These are phyloP conservation scores for Puya raimondii DNA, from an alignment of 176 grass and related monocot genomes.

Conservation along the genomic window DNA sequence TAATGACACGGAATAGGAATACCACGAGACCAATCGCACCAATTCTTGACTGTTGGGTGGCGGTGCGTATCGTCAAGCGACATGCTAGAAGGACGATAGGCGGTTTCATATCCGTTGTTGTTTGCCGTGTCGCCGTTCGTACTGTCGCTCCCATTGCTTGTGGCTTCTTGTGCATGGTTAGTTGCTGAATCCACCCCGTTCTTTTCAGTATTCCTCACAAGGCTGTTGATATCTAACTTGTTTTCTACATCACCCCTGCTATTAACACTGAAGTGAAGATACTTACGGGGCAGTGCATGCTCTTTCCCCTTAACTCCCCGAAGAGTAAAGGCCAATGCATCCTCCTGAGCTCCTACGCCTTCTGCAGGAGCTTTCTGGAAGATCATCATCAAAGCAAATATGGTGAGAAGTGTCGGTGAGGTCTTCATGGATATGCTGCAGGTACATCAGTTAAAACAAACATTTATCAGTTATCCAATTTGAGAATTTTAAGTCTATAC, in stretches of 20 bases:
- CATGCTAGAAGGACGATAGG: not conserved
- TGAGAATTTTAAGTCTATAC: not conserved
- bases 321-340: not conserved
- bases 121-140: slow-evolving; percentile 1
- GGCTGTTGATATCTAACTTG: not conserved
- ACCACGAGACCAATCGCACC: slow-evolving; percentile 8
- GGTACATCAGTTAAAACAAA: not conserved
- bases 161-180: not conserved
- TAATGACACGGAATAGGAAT: slow-evolving; percentile 9
- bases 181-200: not conserved
- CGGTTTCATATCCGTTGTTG: not conserved
- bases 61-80: slow-evolving; percentile 22
- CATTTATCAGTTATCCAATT: not conserved
- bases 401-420: not conserved
- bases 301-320: not conserved
- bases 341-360: not conserved
- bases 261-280: not conserved
- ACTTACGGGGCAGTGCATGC: not conserved
- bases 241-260: not conserved
- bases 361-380: not conserved
- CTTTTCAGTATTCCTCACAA: not conserved
- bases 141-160: not conserved
- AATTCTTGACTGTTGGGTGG: slow-evolving; percentile 16
- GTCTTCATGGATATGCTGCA: not conserved
- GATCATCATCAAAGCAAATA: not conserved